Evolutionary conservation across 352 stramenopile genomes (phyloP).

Genomic region (Globisporangium spinosum): DNA sequence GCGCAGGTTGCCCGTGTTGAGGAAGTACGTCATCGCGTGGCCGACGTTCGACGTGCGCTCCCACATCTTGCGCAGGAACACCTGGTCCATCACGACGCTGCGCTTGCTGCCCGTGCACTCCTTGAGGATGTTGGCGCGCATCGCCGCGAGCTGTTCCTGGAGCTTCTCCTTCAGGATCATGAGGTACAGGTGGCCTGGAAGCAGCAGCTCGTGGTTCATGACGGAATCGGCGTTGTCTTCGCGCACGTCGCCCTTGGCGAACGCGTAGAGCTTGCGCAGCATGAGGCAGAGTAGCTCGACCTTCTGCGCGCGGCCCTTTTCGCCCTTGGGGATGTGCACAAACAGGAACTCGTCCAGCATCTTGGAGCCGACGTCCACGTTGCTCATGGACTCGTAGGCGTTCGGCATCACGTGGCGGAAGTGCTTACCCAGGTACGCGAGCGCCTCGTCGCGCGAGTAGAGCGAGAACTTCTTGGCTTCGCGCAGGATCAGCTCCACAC

Average conservation of each 20-base stretch:
- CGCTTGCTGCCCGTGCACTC: conserved; percentile 51
- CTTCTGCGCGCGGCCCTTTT: conserved; percentile 85
- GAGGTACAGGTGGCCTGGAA: conserved; percentile 94
- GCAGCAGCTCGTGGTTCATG: conserved; percentile 97
- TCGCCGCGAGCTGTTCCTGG: conserved; percentile 87
- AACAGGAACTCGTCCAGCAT: conserved; percentile 95
- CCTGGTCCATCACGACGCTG: conserved; percentile 69
- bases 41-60: conserved; percentile 89
- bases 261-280: conserved; percentile 98
- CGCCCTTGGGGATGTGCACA: conserved; percentile 92
- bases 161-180: conserved; percentile 99
- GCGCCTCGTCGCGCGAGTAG: conserved; percentile 81
- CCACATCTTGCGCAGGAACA: conserved; percentile 93
- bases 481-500: conserved; percentile 96
- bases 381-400: conserved; percentile 78
- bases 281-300: conserved; percentile 95
- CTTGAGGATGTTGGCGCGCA: conserved; percentile 80
- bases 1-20: conserved; percentile 98
- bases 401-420: conserved; percentile 93
- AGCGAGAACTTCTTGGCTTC: conserved; percentile 94
- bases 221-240: conserved; percentile 98
- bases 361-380: conserved; percentile 88
- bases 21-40: conserved; percentile 96
- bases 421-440: conserved; percentile 95
- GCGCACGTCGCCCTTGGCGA: conserved; percentile 91